Percentiles rank a stretch among this genome's conserved stretches.
Conservation (phyloP, 306 rosid genomes). For the Urtica urens region DNA sequence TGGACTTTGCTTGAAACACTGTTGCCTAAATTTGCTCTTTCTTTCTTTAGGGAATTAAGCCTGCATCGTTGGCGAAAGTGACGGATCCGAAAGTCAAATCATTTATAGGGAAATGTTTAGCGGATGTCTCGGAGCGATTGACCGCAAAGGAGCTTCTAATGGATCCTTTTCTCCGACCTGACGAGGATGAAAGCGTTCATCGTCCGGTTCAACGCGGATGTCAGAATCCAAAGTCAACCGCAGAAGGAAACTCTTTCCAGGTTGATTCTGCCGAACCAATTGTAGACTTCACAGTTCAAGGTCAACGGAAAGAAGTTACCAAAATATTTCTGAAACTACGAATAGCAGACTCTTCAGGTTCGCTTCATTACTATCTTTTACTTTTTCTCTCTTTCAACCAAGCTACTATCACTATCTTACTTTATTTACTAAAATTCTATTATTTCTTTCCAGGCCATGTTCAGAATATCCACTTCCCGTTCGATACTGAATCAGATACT, state of each 20-base stretch:
- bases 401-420: too few species aligned
- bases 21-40: neutral
- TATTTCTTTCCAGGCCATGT: conserved; percentile 49
- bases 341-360: conserved; percentile 75
- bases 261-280: conserved; percentile 26
- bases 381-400: neutral
- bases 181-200: conserved; percentile 38
- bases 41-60: conserved; percentile 63
- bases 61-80: conserved; percentile 82
- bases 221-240: conserved; percentile 23
- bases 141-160: conserved; percentile 73
- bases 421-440: neutral
- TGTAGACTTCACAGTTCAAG: conserved; percentile 73
- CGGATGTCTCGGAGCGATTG: conserved; percentile 63
- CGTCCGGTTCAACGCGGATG: conserved; percentile 26
- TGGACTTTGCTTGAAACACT: too few species aligned
- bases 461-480: conserved; percentile 93
- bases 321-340: conserved; percentile 77
- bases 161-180: conserved; percentile 74
- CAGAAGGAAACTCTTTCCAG: conserved; percentile 30
- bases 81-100: conserved; percentile 49
- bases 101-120: conserved; percentile 80
- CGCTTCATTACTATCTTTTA: neutral
- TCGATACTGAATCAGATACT: conserved; percentile 75
- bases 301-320: conserved; percentile 62